Evolutionary conservation across 108 stramenopile species (phyloP).

Genomic region (Skeletonema tropicum): DNA sequence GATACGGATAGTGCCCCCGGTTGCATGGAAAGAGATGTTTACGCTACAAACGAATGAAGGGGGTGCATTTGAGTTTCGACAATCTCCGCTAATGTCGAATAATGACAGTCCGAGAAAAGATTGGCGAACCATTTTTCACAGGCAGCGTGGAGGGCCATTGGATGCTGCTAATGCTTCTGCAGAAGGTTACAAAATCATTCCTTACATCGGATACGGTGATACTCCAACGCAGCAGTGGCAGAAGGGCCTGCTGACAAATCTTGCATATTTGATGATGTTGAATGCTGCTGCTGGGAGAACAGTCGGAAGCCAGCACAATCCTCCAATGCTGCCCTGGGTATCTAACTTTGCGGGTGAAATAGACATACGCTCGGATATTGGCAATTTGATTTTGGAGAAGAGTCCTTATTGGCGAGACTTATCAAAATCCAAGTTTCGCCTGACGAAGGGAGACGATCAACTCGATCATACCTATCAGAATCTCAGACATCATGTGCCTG

Average conservation of each 20-base stretch:
- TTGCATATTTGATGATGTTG: constrained; percentile 72
- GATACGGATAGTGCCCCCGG: constrained; percentile 24
- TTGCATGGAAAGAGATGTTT: constrained; percentile 4
- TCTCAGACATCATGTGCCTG: constrained; percentile 74
- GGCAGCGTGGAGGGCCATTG: background rate
- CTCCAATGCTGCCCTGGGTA: constrained; percentile 79
- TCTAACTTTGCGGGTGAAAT: constrained; percentile 52
- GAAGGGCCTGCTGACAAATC: constrained; percentile 57
- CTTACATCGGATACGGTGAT: constrained; percentile 31
- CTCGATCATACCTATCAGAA: constrained; percentile 62
- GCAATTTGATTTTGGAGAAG: background rate
- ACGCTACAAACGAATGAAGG: background rate
- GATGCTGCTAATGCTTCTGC: background rate
- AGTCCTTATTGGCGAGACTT: constrained; percentile 37
- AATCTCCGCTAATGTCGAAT: background rate
- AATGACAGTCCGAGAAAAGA: constrained; percentile 11
- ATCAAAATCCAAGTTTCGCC: constrained; percentile 63
- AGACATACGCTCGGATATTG: constrained; percentile 13
- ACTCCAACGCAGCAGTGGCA: constrained; percentile 41
- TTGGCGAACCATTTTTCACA: constrained; percentile 23
- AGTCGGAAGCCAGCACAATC: constrained; percentile 51
- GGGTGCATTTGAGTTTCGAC: background rate
- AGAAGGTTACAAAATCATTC: constrained; percentile 3
- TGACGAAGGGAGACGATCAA: constrained; percentile 75
- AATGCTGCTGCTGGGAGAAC: constrained; percentile 77